phyloP scores from a whole-genome alignment of 768 basidiomycete genomes.

The Ramaria sp. region DNA sequence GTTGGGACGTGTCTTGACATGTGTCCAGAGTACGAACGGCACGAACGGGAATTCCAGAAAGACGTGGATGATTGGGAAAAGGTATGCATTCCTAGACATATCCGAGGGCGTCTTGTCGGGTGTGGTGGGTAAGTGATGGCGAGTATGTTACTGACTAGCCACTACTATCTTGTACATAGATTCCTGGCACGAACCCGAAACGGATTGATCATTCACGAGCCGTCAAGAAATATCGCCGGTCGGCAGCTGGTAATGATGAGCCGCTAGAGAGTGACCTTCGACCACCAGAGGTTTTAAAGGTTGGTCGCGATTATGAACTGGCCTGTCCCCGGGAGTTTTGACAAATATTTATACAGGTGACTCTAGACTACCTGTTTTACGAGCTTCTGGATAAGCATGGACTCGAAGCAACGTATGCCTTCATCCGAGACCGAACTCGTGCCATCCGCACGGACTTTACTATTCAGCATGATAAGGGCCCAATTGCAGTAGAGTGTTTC shows the following conservation, averaged over 20 bases:
- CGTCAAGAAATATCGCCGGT: slow-evolving; percentile 88
- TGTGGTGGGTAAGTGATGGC: not conserved
- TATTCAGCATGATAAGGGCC: slow-evolving; percentile 75
- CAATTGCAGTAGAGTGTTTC: slow-evolving; percentile 77
- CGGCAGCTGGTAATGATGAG: slow-evolving; percentile 79
- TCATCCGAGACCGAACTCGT: slow-evolving; percentile 88
- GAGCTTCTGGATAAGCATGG: slow-evolving; percentile 62
- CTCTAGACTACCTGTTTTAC: slow-evolving; percentile 88
- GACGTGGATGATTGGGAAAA: slow-evolving; percentile 81
- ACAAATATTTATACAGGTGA: slow-evolving; percentile 37
- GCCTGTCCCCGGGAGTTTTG: not conserved
- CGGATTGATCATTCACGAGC: slow-evolving; percentile 78
- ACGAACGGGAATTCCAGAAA: slow-evolving; percentile 81
- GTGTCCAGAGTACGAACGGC: slow-evolving; percentile 92
- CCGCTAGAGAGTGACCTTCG: slow-evolving; percentile 85
- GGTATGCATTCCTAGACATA: slow-evolving; percentile 34
- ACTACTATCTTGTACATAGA: slow-evolving; percentile 27
- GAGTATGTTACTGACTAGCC: not conserved
- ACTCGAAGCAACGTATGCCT: slow-evolving; percentile 62
- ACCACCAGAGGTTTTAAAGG: slow-evolving; percentile 75
- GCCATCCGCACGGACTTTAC: slow-evolving; percentile 90
- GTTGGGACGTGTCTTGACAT: slow-evolving; percentile 87
- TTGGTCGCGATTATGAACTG: slow-evolving; percentile 16
- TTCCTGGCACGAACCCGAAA: slow-evolving; percentile 57
- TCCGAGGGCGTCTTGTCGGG: not conserved